A percentile compares a stretch with the other conserved stretches of the same genome.
Evolutionary conservation across 2,329 filamentous ascomycete genomes (phyloP).

Genomic region (Penicillium corylophilum): DNA sequence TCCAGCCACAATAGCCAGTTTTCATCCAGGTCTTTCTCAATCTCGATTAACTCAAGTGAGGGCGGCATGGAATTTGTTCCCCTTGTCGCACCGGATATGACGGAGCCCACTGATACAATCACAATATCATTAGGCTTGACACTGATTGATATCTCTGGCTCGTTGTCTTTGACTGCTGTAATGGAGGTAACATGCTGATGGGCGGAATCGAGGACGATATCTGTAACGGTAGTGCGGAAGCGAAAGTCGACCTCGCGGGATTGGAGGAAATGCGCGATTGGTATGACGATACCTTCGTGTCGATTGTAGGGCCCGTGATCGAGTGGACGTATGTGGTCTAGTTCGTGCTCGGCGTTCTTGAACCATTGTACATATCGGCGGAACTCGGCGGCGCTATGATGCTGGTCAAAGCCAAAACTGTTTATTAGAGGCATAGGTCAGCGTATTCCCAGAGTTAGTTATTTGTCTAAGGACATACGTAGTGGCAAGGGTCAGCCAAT

Average conservation of each 20-base stretch:
- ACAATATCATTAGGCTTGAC: conserved; percentile 37
- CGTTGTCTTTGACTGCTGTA: neutral
- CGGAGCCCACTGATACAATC: conserved; percentile 41
- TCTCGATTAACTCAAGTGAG: conserved; percentile 23
- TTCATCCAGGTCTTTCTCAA: conserved; percentile 34
- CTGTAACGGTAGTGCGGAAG: conserved; percentile 25
- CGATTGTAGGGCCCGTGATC: conserved; percentile 26
- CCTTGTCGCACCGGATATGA: conserved; percentile 37
- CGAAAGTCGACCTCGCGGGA: conserved; percentile 28
- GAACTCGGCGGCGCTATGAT: conserved; percentile 32
- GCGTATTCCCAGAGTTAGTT: no score
- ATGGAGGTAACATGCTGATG: neutral
- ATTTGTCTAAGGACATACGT: no score
- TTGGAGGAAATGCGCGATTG: conserved; percentile 25
- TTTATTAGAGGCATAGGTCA: no score
- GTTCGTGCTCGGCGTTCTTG: conserved; percentile 19
- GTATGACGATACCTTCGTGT: conserved; percentile 27
- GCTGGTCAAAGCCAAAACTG: conserved; percentile 30
- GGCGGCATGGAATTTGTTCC: conserved; percentile 34
- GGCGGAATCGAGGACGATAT: conserved; percentile 24
- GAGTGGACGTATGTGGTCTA: conserved; percentile 17
- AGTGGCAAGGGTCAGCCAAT: no score
- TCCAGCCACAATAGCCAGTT: conserved; percentile 46
- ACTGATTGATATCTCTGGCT: conserved; percentile 10
- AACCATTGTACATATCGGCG: conserved; percentile 24